A percentile compares a stretch with the other conserved stretches of the same genome.
Conservation (phyloP, 257 asterid genomes). For the Jaltomata sinuosa region DNA sequence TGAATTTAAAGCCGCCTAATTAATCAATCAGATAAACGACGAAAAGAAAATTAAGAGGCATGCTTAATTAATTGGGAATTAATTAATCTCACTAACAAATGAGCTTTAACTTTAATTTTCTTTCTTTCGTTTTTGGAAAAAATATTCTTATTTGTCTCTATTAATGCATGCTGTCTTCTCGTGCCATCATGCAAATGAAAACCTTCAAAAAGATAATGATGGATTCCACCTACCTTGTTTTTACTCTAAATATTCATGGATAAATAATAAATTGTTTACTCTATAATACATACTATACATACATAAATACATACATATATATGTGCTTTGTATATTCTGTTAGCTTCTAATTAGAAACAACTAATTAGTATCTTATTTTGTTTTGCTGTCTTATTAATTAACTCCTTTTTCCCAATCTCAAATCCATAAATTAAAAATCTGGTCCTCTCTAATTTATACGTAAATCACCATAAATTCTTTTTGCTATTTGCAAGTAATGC, state of each 20-base stretch:
- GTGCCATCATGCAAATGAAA: not conserved
- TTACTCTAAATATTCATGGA: not conserved
- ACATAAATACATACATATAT: too few relatives aligned
- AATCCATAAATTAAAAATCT: not conserved
- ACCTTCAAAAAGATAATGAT: not conserved
- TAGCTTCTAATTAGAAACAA: not conserved
- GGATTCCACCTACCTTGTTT: not conserved
- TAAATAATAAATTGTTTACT: too few relatives aligned
- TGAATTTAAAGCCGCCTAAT: not conserved
- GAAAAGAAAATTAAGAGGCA: not conserved
- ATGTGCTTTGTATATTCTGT: too few relatives aligned
- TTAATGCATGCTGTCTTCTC: not conserved
- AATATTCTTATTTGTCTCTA: not conserved
- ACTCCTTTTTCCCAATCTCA: not conserved
- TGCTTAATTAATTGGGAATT: not conserved
- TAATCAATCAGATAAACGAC: not conserved
- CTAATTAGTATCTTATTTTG: not conserved
- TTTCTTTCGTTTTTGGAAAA: not conserved
- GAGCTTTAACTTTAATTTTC: not conserved
- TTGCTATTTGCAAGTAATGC: not conserved
- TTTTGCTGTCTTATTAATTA: not conserved
- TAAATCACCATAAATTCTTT: not conserved
- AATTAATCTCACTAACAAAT: not conserved
- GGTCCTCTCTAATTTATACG: not conserved
- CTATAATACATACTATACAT: too few relatives aligned